Evolutionary conservation across 805 yeast species (phyloP).

Genomic region (Candida qinlingensis): DNA sequence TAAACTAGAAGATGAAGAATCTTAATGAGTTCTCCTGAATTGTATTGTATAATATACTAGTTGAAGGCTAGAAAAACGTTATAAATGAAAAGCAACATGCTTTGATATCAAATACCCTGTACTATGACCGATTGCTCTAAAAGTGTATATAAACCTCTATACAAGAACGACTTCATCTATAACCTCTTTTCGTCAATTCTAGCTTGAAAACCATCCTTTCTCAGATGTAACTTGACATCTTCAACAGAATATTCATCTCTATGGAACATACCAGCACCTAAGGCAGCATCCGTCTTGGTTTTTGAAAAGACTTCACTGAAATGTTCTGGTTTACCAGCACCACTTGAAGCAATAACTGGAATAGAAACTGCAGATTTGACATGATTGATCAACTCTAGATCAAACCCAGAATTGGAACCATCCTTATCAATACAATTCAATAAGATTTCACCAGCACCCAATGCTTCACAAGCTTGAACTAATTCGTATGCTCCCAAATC

Average conservation of each 20-base stretch:
- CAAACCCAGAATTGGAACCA: constrained; percentile 93
- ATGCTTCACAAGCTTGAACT: constrained; percentile 78
- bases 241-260: constrained; percentile 86
- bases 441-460: constrained; percentile 95
- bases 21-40: constrained; percentile 24
- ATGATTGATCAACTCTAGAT: constrained; percentile 75
- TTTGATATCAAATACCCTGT: no score
- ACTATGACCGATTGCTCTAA: no score
- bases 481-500: constrained; percentile 91
- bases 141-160: background rate
- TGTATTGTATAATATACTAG: background rate
- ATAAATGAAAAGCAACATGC: background rate
- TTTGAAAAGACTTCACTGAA: constrained; percentile 80
- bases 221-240: constrained; percentile 70
- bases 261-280: constrained; percentile 99
- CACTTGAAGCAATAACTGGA: constrained; percentile 96
- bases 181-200: constrained; percentile 44
- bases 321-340: constrained; percentile 93
- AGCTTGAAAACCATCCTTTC: constrained; percentile 60
- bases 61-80: background rate
- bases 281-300: constrained; percentile 90
- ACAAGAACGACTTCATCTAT: background rate
- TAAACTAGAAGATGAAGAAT: constrained; percentile 49
- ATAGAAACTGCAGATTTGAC: constrained; percentile 72
- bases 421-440: constrained; percentile 95